Evolutionary conservation across 805 yeast genomes (phyloP), one percentile per base, ranked within the genome.

Genomic region (Pichia scutulata): DNA sequence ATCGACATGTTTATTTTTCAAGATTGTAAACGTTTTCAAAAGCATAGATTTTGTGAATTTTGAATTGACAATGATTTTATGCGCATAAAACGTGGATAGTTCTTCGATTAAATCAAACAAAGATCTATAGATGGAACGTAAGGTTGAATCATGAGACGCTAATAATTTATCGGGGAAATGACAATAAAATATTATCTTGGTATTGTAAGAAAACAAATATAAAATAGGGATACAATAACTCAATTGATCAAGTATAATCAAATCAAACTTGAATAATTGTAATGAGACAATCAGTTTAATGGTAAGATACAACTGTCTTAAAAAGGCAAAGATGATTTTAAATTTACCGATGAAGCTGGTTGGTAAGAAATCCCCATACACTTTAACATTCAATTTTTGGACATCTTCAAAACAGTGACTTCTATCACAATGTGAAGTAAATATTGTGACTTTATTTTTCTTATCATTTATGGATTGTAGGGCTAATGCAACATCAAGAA

Each of bases 401-500:
- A 89, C 83, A 65, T 93, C 99, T 57, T 92, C 98, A 64, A 93
- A 93, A 60, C 97, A 86, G 64, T 93, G 99, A 1, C 70, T 64
- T 50, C 66, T 74, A 64, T 93, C 97, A 67, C 96, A 90, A 63
- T 93, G 96, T 0, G 97, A 89, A 0, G 99, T 92, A 68, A 75
- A 89, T 6, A 90, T 75, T 2, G 75, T 73, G 12, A 93, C 81
- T 2, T 54, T 1, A 71, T 73, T 54, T 19, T 45, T 82, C 2
- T 52, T 0, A 71, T 73, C 54, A 19, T 43, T 30, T 7, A 82
- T 81, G 2, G 79, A 74, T 61, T 92, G 89, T 25, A 93, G 69
- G 0, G 96, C 96, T 3, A 89, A 71, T 0, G 98, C 99, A 3
- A 95, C 89, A 67, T 93, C 99, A 1, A 93, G 96, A 2, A 93